phyloP scores from a whole-genome alignment of 2,329 filamentous ascomycete genomes.

The Metarhizium album region DNA sequence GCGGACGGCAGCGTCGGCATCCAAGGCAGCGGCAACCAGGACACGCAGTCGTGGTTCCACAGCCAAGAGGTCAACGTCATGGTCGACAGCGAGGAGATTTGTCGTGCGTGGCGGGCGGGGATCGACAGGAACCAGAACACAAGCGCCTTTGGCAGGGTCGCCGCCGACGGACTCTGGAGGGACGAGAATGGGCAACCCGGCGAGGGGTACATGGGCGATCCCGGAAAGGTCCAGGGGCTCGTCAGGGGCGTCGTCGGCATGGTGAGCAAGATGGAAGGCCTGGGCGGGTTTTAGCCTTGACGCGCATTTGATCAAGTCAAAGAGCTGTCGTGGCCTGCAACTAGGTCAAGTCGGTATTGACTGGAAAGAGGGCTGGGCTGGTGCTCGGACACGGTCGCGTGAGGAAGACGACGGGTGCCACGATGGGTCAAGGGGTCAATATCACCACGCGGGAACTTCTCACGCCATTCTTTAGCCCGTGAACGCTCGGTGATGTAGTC shows the following conservation, averaged over 20 bases:
- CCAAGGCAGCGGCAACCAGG: slow-evolving; percentile 68
- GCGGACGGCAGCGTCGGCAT: slow-evolving; percentile 59
- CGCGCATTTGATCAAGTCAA: too few species aligned
- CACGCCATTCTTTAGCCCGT: too few species aligned
- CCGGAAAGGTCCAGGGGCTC: slow-evolving; percentile 7
- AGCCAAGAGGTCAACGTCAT: slow-evolving; percentile 69
- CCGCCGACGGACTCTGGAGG: slow-evolving; percentile 10
- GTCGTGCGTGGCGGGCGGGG: slow-evolving; percentile 49
- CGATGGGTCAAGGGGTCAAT: too few species aligned
- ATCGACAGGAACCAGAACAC: slow-evolving; percentile 60
- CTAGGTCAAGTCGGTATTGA: too few species aligned
- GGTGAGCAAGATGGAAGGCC: slow-evolving; percentile 10
- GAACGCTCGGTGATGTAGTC: too few species aligned
- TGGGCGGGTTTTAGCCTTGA: slow-evolving; percentile 3
- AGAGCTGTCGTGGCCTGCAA: too few species aligned
- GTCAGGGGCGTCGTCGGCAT: slow-evolving; percentile 10
- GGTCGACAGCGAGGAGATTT: slow-evolving; percentile 54
- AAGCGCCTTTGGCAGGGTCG: slow-evolving; percentile 27
- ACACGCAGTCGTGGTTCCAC: slow-evolving; percentile 72
- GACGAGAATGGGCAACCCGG: slow-evolving; percentile 8
- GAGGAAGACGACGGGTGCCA: too few species aligned
- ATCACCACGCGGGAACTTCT: too few species aligned
- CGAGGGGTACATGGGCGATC: slow-evolving; percentile 11
- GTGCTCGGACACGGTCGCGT: too few species aligned
- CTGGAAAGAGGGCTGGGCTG: too few species aligned